A percentile compares a stretch with the other conserved stretches of the same genome.
Conservation (phyloP, 371 early-diverging fungal species). For the Scutellospora calospora region DNA sequence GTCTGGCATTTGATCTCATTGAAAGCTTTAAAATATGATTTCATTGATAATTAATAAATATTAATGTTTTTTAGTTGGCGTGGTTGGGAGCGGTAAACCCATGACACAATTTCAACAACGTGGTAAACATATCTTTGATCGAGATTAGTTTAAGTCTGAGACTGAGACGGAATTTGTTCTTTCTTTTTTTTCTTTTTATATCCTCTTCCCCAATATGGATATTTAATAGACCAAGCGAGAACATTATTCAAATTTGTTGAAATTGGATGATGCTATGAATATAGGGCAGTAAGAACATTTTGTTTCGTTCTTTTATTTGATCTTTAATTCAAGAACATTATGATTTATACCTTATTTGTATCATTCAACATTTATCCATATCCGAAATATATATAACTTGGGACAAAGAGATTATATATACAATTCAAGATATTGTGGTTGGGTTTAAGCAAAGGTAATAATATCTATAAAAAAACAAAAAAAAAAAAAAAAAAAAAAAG, state of each 20-base stretch:
- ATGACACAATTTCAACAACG: constrained; percentile 75
- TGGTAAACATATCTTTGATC: constrained; percentile 67
- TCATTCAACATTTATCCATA: constrained; percentile 10
- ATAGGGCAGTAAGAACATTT: constrained; percentile 30
- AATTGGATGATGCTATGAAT: neutral
- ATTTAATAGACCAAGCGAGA: no score
- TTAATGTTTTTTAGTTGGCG: constrained; percentile 61
- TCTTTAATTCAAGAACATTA: neutral
- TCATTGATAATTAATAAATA: neutral
- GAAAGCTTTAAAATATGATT: neutral
- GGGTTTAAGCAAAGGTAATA: no score
- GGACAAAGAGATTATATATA: neutral
- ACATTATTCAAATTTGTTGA: neutral
- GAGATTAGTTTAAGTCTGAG: constrained; percentile 8
- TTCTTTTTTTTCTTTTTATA: constrained; percentile 8
- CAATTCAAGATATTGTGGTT: no score
- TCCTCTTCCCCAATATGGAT: neutral
- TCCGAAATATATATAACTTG: neutral
- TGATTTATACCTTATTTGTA: constrained; percentile 21
- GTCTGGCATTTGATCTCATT: constrained; percentile 49
- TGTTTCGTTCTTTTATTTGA: neutral
- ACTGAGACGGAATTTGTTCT: neutral
- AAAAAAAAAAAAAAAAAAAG: no score
- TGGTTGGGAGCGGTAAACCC: constrained; percentile 74
- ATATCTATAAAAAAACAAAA: no score